Base-by-base conservation (phyloP, 2,329 filamentous ascomycete species). In the Exophiala bonariae region DNA sequence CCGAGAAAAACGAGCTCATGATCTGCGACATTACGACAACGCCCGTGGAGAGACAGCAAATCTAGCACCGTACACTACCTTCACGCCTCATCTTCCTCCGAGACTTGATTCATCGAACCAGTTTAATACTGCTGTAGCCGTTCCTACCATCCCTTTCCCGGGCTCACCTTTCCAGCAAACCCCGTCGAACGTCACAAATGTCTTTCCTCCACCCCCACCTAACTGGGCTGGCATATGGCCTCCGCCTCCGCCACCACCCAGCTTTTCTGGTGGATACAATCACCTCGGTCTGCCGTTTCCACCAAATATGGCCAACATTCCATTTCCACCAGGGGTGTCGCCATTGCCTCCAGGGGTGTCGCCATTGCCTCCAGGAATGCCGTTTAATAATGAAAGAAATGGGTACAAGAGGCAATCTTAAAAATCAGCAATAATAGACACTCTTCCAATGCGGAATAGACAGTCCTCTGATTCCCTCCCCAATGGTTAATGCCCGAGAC, bases 201-300 rank as follows among this genome's bases (percentile, higher is more conserved):
- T 35, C 26, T 39, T n/a, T 33, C 19, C 46, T 28, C 48, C 61
- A 37, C 44, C 42, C 35, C 55, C 56, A 34, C 44, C 46, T 16
- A 56, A 59, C 46, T 59, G 57, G 47, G 41, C 50, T 13, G 59
- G 57, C 13, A 50, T 50, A 9, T 58, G 59, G 52, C 58, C 58
- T 23, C 56, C 54, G 10, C 58, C 54, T 32, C 55, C 58, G 17
- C 59, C 43, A 26, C 23, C 23, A 26, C 23, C 23, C 23, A 26
- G 11, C 23, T 11, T 26, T 26, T 26, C 11, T 6, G 23, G 23
- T 6, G 23, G 23, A 11, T 11, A 26, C 6, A 26, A 26, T 11
- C 6, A 26, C 11, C 23, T 26, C 6, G 23, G 23, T 47, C 26
- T 44, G 9, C 35, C 43, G 9, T 32, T 53, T 28, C 16, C 43